Evolutionary conservation across 2,329 filamentous ascomycete species (phyloP).

Genomic region (Davidsoniella virescens): DNA sequence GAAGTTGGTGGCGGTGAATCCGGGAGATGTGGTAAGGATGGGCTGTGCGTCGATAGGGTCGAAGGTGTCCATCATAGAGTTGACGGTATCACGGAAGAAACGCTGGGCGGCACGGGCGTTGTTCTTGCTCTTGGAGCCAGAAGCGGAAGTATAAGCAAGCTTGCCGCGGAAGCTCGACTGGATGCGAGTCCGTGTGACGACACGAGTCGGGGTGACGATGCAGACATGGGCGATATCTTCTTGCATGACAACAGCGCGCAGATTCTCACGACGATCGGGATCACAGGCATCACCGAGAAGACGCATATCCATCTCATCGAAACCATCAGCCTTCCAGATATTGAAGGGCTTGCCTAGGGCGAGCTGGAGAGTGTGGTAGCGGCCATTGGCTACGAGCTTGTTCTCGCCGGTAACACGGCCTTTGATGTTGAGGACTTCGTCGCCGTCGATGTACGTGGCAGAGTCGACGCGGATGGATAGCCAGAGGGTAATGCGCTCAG

Average conservation of each 20-base stretch:
- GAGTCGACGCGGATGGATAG: constrained; percentile 40
- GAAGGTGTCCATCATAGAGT: constrained; percentile 58
- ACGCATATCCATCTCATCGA: constrained; percentile 77
- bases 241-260: constrained; percentile 87
- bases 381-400: constrained; percentile 33
- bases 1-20: constrained; percentile 72
- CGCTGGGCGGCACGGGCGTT: constrained; percentile 21
- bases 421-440: constrained; percentile 39
- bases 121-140: constrained; percentile 25
- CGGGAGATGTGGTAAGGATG: constrained; percentile 72
- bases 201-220: constrained; percentile 65
- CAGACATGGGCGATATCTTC: constrained; percentile 75
- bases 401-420: constrained; percentile 38
- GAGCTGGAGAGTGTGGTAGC: constrained; percentile 54
- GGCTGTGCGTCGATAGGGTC: constrained; percentile 62
- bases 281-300: constrained; percentile 66
- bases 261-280: constrained; percentile 61
- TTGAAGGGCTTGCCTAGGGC: constrained; percentile 80
- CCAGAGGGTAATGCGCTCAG: constrained; percentile 39
- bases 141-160: constrained; percentile 25
- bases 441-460: constrained; percentile 40
- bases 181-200: constrained; percentile 52
- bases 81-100: constrained; percentile 7
- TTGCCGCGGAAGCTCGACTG: constrained; percentile 47
- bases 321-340: constrained; percentile 64